These are phyloP conservation scores for Dryas octopetala DNA, from an alignment of 306 rosid species.

Conservation along the genomic window DNA sequence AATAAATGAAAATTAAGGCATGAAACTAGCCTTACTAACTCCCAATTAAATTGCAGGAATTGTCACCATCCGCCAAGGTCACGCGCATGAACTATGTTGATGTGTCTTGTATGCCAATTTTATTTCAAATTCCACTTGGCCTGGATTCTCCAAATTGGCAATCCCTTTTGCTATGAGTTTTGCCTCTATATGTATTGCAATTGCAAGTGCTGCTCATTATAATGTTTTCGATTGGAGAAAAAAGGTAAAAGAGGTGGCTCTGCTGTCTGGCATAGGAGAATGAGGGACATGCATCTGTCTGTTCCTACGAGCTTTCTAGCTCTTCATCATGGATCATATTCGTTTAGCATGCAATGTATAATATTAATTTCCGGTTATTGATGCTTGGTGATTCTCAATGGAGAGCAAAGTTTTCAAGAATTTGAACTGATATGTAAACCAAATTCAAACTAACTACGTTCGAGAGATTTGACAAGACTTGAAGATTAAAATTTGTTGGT, in stretches of 20 bases:
- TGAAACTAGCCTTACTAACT: neutral
- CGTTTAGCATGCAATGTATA: neutral
- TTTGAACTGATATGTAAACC: too few relatives aligned
- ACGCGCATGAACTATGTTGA: neutral
- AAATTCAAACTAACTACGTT: too few relatives aligned
- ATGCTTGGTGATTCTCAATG: too few relatives aligned
- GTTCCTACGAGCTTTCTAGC: neutral
- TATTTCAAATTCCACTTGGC: neutral
- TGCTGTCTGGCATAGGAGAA: neutral
- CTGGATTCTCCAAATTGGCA: neutral
- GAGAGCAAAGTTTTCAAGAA: too few relatives aligned
- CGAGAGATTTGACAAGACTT: too few relatives aligned
- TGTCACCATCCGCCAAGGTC: neutral
- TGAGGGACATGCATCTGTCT: neutral
- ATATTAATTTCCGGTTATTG: neutral
- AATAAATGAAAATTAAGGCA: neutral
- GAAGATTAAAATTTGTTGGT: too few relatives aligned
- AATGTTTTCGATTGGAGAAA: neutral
- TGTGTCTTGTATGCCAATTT: neutral
- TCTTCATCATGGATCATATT: neutral
- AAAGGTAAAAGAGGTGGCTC: neutral
- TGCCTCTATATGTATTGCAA: neutral
- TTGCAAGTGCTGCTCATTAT: neutral
- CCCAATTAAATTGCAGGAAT: slow-evolving; percentile 1
- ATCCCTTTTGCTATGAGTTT: neutral